Evolutionary conservation across 768 basidiomycete species (phyloP).

Genomic region (Chalciporus sphaerocephalus): DNA sequence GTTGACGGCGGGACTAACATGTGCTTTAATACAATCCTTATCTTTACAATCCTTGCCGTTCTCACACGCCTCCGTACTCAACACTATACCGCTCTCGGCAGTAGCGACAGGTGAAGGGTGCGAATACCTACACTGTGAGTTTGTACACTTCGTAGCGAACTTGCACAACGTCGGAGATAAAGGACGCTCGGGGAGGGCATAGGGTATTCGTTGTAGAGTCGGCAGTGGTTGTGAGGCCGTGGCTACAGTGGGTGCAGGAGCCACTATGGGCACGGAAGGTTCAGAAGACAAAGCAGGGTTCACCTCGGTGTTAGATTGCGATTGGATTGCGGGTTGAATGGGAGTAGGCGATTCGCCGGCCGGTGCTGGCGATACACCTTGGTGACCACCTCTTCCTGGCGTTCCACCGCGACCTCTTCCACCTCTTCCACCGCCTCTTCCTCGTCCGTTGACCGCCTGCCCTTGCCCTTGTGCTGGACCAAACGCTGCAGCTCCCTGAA

Average conservation of each 20-base stretch:
- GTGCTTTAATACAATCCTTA: slow-evolving; percentile 87
- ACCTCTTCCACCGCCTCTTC: slow-evolving; percentile 45
- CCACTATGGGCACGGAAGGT: slow-evolving; percentile 16
- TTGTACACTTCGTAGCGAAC: slow-evolving; percentile 86
- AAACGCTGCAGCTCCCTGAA: slow-evolving; percentile 29
- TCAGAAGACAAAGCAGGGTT: slow-evolving; percentile 8
- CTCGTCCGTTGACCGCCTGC: slow-evolving; percentile 33
- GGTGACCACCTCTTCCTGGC: slow-evolving; percentile 39
- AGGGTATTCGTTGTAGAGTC: slow-evolving; percentile 39
- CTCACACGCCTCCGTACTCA: slow-evolving; percentile 92
- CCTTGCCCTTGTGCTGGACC: slow-evolving; percentile 15
- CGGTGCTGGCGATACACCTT: slow-evolving; percentile 22
- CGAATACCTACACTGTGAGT: slow-evolving; percentile 83
- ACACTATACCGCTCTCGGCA: slow-evolving; percentile 87
- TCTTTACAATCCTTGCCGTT: slow-evolving; percentile 87
- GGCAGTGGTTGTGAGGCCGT: slow-evolving; percentile 12
- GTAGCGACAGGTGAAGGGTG: slow-evolving; percentile 98
- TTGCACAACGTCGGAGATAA: slow-evolving; percentile 92
- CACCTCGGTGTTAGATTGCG: slow-evolving; percentile 15
- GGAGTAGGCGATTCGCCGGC: slow-evolving; percentile 17
- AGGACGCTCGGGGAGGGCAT: slow-evolving; percentile 68
- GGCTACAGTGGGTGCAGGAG: slow-evolving; percentile 27
- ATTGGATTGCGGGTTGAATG: slow-evolving; percentile 18
- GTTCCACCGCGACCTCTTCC: slow-evolving; percentile 45
- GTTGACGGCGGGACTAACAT: slow-evolving; percentile 82